Evolutionary conservation across 495 filamentous ascomycete genomes (phyloP).

Genomic region (Hypoxylon fuscum): DNA sequence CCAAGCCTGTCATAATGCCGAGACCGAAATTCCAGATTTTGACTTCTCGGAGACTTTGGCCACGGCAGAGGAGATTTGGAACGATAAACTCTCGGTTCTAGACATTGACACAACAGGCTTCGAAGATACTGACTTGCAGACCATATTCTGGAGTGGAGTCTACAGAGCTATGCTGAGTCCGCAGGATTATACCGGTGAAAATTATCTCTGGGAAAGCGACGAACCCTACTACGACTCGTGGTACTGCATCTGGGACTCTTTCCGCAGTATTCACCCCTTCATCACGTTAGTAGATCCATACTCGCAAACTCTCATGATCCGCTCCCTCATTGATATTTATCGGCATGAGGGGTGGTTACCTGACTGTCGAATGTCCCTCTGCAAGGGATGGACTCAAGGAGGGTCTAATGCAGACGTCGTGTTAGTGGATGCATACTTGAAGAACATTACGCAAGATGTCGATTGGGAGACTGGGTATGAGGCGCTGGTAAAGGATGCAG

Average conservation of each 20-base stretch:
- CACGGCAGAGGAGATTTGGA: slow-evolving; percentile 64
- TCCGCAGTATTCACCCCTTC: slow-evolving; percentile 70
- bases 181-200: slow-evolving; percentile 79
- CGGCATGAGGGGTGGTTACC: slow-evolving; percentile 70
- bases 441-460: slow-evolving; percentile 64
- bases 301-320: slow-evolving; percentile 69
- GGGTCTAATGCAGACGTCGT: slow-evolving; percentile 77
- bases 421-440: slow-evolving; percentile 71
- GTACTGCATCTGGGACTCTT: slow-evolving; percentile 77
- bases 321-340: slow-evolving; percentile 73
- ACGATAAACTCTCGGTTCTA: slow-evolving; percentile 64
- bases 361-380: slow-evolving; percentile 70
- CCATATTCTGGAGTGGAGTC: slow-evolving; percentile 70
- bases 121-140: slow-evolving; percentile 59
- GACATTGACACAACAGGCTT: slow-evolving; percentile 55
- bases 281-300: slow-evolving; percentile 72
- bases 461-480: slow-evolving; percentile 73
- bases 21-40: slow-evolving; percentile 66
- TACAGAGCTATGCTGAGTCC: slow-evolving; percentile 73
- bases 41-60: slow-evolving; percentile 63
- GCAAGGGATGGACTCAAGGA: slow-evolving; percentile 74
- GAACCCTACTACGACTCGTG: slow-evolving; percentile 78
- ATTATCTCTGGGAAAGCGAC: slow-evolving; percentile 72
- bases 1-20: slow-evolving; percentile 68
- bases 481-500: slow-evolving; percentile 73